These are phyloP conservation scores for Naganishia friedmannii DNA, from an alignment of 768 basidiomycete species.

Conservation along the genomic window DNA sequence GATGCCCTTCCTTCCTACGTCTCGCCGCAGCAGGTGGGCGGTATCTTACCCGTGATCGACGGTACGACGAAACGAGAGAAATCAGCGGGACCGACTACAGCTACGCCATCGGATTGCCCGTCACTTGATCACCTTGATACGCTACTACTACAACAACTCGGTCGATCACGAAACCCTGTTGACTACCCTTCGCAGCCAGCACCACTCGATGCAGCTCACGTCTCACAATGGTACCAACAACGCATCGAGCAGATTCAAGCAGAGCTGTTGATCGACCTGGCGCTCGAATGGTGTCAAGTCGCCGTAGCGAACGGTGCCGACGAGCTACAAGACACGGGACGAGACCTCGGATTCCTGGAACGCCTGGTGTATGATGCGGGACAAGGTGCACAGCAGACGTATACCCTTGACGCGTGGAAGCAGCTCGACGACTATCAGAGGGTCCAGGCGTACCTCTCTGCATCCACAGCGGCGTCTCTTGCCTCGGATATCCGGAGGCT, in stretches of 20 bases:
- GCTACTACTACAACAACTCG: background rate
- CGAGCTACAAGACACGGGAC: constrained; percentile 78
- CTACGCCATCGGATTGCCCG: background rate
- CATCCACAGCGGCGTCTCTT: constrained; percentile 67
- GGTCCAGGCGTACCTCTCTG: constrained; percentile 69
- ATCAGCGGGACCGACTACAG: background rate
- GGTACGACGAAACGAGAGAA: background rate
- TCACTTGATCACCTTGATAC: background rate
- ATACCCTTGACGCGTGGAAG: constrained; percentile 64
- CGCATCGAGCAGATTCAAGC: constrained; percentile 65
- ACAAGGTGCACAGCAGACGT: constrained; percentile 19
- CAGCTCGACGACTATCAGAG: constrained; percentile 65
- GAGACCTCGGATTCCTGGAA: constrained; percentile 83
- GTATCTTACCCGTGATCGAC: constrained; percentile 8
- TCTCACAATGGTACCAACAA: constrained; percentile 71
- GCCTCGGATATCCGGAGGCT: constrained; percentile 68
- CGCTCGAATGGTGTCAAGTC: constrained; percentile 76
- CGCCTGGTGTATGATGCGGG: constrained; percentile 74
- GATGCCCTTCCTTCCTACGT: constrained; percentile 71
- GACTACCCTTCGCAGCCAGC: constrained; percentile 25
- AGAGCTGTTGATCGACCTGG: constrained; percentile 71
- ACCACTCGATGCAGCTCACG: constrained; percentile 57
- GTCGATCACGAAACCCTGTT: background rate
- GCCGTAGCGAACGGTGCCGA: constrained; percentile 76
- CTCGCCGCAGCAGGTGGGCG: constrained; percentile 57